Base-by-base conservation (phyloP, 257 asterid genomes). In the Agastache rugosa region DNA sequence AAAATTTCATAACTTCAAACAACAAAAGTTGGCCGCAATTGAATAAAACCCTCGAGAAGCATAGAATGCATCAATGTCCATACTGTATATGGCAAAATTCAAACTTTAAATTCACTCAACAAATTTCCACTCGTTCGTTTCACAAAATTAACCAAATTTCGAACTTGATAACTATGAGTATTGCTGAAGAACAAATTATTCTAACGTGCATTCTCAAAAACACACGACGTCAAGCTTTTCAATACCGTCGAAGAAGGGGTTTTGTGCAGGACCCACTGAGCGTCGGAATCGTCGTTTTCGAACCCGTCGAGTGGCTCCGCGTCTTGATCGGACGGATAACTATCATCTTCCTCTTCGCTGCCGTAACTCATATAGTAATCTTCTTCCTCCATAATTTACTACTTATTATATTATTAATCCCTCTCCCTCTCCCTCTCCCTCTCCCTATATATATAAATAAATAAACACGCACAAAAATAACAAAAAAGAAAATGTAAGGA, bases 171-270 rank as follows among this genome's bases (percentile, higher is more conserved):
- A 8, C 16, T 8, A 25, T 12, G 11, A 8, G 19, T 6, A 16
- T 8, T 3, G 45, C 29, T 37, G 2, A 17, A 5, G 27, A 41
- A 47, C 15, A 11, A 0, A 56, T 72, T 23, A 65, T 8, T 39
- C 2, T 7, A 2, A 67, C 56, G 67, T 63, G 64, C 71, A 75
- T 69, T 74, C 54, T 48, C 2, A 76, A 27, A 60, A 20, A 71
- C 23, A 44, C 65, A 56, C 45, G 69, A 39, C 12, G 44, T 0
- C 44, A 10, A 31, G 37, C 37, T 31, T 44, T 34, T 3, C 6
- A 75, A 54, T 67, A 95, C 99, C 98, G 89, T 89, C 48, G 86
- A 81, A 58, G 90, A 87, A 73, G 92, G 79, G 76, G 85, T 63
- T 76, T 82, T 89, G 16, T 81, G 72, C 61, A 83, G 77, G 75